Evolutionary conservation across 225 moss, liverwort and hornwort genomes (phyloP), one percentile per base, ranked within the genome.

Genomic region (Marchantia polymorpha): DNA sequence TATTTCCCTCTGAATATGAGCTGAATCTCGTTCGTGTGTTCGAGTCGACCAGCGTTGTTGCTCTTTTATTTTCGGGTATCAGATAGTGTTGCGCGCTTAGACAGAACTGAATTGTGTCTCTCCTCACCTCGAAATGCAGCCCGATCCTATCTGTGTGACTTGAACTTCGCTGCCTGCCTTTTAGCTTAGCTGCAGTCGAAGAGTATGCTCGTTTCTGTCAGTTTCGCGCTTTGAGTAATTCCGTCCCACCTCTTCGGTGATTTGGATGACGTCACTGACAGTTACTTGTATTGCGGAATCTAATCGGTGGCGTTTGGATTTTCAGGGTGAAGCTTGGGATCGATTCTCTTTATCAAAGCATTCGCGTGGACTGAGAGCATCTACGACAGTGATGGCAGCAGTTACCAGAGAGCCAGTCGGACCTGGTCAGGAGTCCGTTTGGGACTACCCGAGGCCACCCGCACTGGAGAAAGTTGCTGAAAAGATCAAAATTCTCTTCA

Each of bases 401-500:
- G 46, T 86, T 30, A 64, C 83, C 79, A 78, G 90, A 75, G 91
- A 92, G 80, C 81, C 83, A 73, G 85, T 90, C 7, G 91, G 90
- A 52, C 90, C 87, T 0, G 95, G 95, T 0, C 95, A 95, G 77
- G 95, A 95, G 76, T 95, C 93, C 9, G 93, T 93, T 58, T 95
- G 95, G 95, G 93, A 95, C 65, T 95, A 95, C 73, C 93, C 93
- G 19, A 88, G 95, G 27, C 95, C 95, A 51, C 95, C 95, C 9
- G 82, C 85, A 20, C 12, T 95, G 83, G 90, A 93, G 71, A 83
- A 86, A 49, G 93, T 93, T 6, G 59, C 87, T 0, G 93, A 95
- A 12, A 78, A 82, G 29, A 89, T 95, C 75, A 87, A 84, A 67
- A 88, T 95, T 49, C 81, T 85, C 60, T 95, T 95, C 74, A 95